Evolutionary conservation across 2,329 filamentous ascomycete species (phyloP), one percentile per base, ranked within the genome.

Genomic region (Grosmannia huntii): DNA sequence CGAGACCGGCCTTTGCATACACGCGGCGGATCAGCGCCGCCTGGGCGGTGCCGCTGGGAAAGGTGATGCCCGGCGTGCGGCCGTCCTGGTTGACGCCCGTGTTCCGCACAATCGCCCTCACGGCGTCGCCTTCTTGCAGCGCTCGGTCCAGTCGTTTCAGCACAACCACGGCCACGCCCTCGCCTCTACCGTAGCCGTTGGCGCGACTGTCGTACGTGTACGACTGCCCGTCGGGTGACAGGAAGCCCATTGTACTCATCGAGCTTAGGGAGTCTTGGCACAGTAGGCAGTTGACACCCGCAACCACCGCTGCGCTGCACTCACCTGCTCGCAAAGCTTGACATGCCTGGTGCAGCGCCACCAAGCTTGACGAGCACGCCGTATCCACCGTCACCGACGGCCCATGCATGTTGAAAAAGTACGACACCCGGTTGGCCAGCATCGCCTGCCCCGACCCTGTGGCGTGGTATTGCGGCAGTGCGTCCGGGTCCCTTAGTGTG

Each of bases 201-300:
- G 71, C 78, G 3, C 66, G 64, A 19, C 65, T 61, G 59, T 78
- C 76, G 54, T 70, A 76, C 0, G 70, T 72, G 25, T 56, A 61
- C 1, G 61, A 65, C 14, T 57, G 56, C 16, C 62, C 62, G 10
- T 57, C 60, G 0, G 60, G 54, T 4, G 61, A 63, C n/a, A 64
- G 67, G 59, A 81, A 78, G 60, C 77, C 78, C 53, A 80, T 67
- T 4, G 73, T 75, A 6, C 75, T 78, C 76, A 80, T 80, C 1
- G 76, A 61, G 6, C 56, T 55, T 12, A 62, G 59, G 19, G 57
- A 60, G 46, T 66, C 63, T 21, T 65, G 64, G 27, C 57, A 57
- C 3, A 66, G 53, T n/a, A 65, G 55, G 44, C 64, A 51, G 55
- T 65, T 64, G 44, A 60, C 60, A 19, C 63, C 65, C 5, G 61